A percentile compares a stretch with the other conserved stretches of the same genome.
Evolutionary conservation across 169 alveolate genomes (phyloP).

Genomic region (Prorocentrum cordatum): DNA sequence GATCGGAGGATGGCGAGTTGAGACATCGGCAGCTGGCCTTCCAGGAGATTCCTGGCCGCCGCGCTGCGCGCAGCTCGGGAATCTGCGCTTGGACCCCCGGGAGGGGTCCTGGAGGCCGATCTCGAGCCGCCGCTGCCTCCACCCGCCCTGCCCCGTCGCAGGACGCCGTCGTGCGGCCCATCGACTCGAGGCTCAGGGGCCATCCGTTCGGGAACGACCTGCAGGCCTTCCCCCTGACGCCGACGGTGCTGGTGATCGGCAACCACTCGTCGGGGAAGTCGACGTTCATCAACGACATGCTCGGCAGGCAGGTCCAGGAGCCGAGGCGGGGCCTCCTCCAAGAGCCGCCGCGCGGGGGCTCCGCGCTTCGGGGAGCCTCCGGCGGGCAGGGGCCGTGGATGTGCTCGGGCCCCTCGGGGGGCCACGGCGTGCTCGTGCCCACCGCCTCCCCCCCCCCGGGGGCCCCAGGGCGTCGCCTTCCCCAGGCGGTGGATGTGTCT

Average conservation of each 20-base stretch:
- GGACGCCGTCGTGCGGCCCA: slow-evolving; percentile 9
- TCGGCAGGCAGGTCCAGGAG: slow-evolving; percentile 18
- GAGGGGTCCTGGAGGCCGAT: too few species aligned
- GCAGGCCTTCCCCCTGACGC: neutral
- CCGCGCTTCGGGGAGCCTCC: neutral
- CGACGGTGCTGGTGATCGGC: slow-evolving; percentile 24
- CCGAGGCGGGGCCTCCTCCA: neutral
- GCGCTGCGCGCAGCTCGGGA: too few species aligned
- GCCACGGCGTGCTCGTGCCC: too few species aligned
- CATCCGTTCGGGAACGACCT: neutral
- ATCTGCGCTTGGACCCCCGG: too few species aligned
- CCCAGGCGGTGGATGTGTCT: neutral
- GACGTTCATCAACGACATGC: slow-evolving; percentile 10
- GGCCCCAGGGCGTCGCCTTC: neutral
- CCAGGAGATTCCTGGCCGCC: too few species aligned
- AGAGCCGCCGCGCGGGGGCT: neutral
- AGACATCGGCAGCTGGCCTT: too few species aligned
- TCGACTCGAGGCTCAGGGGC: slow-evolving; percentile 2
- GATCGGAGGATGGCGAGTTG: too few species aligned
- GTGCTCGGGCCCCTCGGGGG: neutral
- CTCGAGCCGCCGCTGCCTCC: too few species aligned
- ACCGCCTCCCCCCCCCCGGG: neutral
- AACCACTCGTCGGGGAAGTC: slow-evolving; percentile 37
- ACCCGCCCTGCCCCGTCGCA: neutral
- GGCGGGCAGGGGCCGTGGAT: neutral